Conservation (phyloP, 306 rosid species). For the Abrus precatorius region DNA sequence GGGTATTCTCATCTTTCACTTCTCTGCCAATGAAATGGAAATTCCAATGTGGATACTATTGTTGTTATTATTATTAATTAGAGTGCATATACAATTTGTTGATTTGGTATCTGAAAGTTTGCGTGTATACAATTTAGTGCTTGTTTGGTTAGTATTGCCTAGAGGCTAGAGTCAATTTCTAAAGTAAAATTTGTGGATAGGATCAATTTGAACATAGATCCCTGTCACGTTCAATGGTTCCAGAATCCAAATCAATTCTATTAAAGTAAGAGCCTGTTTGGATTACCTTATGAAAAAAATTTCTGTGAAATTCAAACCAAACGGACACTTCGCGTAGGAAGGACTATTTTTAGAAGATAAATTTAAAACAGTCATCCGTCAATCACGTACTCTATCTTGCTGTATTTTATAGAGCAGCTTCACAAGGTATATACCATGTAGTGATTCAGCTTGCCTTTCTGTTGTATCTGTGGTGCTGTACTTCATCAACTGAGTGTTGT, state of each 20-base stretch:
- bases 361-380: neutral
- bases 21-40: too few relatives aligned
- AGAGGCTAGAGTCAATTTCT: too few relatives aligned
- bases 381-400: neutral
- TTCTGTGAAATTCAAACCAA: neutral
- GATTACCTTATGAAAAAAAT: too few relatives aligned
- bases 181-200: neutral
- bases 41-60: too few relatives aligned
- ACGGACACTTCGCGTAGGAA: neutral
- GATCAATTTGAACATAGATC: neutral
- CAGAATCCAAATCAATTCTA: too few relatives aligned
- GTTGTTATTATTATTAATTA: neutral
- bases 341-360: neutral
- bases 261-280: too few relatives aligned
- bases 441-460: neutral
- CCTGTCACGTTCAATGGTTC: neutral
- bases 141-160: neutral
- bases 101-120: neutral
- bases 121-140: neutral
- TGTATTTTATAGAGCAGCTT: neutral
- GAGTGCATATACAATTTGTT: neutral
- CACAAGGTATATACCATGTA: neutral
- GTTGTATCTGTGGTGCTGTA: too few relatives aligned
- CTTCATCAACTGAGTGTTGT: neutral
- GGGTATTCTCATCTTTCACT: slow-evolving; percentile 43